Conservation (phyloP, 495 filamentous ascomycete genomes). For the Hypoxylon crocopeplum region DNA sequence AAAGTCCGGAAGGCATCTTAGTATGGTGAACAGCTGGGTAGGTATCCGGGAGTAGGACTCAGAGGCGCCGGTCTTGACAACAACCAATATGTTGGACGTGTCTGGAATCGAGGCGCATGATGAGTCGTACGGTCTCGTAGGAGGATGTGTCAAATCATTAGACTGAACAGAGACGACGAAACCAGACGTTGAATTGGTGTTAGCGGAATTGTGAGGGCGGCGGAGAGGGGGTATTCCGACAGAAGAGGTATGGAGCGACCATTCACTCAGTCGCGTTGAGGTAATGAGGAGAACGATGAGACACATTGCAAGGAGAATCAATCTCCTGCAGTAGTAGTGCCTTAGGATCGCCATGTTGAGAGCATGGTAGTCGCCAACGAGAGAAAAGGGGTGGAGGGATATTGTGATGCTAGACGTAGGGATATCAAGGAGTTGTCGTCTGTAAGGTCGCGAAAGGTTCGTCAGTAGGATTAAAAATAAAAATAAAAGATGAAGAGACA, state of each 20-base stretch:
- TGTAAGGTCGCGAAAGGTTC: too few species aligned
- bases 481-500: too few species aligned
- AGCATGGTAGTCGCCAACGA: too few species aligned
- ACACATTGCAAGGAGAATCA: constrained; percentile 29
- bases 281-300: constrained; percentile 40
- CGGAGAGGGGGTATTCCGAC: constrained; percentile 8
- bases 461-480: too few species aligned
- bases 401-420: too few species aligned
- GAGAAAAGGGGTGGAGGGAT: too few species aligned
- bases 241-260: constrained; percentile 29
- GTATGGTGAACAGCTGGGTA: constrained; percentile 60
- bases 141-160: background rate
- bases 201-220: constrained; percentile 21
- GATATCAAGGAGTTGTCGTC: too few species aligned
- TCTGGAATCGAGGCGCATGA: constrained; percentile 47
- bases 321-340: constrained; percentile 14
- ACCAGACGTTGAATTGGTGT: constrained; percentile 25
- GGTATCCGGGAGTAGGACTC: constrained; percentile 60
- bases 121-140: constrained; percentile 13
- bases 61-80: constrained; percentile 65
- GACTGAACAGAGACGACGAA: background rate
- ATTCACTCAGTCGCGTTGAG: constrained; percentile 35
- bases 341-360: constrained; percentile 32
- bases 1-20: constrained; percentile 59
- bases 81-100: constrained; percentile 49